Evolutionary conservation across 371 early-diverging fungal species (phyloP).

Genomic region (Dinochytrium kinnereticum): DNA sequence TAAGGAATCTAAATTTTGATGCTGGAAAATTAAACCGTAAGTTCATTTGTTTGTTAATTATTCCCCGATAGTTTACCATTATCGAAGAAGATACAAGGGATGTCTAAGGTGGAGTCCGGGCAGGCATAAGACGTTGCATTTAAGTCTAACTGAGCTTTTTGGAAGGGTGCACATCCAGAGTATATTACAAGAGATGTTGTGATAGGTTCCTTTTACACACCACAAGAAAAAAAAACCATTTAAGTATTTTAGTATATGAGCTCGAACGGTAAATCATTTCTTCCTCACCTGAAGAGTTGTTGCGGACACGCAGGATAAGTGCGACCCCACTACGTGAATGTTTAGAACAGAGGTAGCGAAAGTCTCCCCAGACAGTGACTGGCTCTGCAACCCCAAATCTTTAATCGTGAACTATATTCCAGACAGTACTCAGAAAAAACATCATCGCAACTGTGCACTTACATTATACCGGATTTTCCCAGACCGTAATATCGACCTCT

Average conservation of each 20-base stretch:
- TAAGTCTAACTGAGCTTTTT: not conserved
- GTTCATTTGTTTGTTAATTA: not conserved
- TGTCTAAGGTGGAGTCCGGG: not conserved
- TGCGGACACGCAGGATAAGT: not conserved
- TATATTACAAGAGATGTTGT: not conserved
- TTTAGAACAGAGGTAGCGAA: not conserved
- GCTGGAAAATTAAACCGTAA: not conserved
- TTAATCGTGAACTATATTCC: not conserved
- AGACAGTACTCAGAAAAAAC: not conserved
- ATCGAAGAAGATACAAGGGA: slow-evolving; percentile 22
- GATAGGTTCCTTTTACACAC: not conserved
- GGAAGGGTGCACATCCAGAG: slow-evolving; percentile 17
- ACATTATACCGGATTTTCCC: not conserved
- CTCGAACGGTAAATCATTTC: too few relatives aligned
- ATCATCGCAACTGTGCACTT: not conserved
- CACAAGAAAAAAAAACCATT: not conserved
- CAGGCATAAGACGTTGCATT: not conserved
- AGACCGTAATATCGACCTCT: not conserved
- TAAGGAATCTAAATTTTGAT: not conserved
- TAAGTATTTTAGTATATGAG: too few relatives aligned
- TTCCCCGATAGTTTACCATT: not conserved
- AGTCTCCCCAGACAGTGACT: not conserved
- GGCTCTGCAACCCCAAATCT: slow-evolving; percentile 10
- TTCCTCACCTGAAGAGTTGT: too few relatives aligned
- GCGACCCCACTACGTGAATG: not conserved